Conservation (phyloP, 75 land plant genomes). For the Pinus albicaulis region DNA sequence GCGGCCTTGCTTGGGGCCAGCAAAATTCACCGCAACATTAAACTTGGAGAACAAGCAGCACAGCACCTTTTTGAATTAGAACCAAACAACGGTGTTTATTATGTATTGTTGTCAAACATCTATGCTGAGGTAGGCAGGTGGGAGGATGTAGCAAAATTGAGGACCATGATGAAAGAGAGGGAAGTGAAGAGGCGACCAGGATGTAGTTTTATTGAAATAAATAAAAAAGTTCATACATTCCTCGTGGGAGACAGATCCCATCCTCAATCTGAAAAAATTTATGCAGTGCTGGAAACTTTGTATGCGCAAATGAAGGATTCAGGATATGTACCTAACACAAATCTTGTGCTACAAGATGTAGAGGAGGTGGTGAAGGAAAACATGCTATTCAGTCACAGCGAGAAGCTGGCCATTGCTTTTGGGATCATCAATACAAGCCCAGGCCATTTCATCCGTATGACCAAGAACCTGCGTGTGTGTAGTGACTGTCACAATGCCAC, state of each 20-base stretch:
- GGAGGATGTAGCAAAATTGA: slow-evolving; percentile 27
- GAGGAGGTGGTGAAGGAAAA: slow-evolving; percentile 5
- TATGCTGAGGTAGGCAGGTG: slow-evolving; percentile 38
- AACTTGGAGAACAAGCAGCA: slow-evolving; percentile 27
- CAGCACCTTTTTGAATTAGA: slow-evolving; percentile 12
- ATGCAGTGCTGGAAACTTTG: neutral
- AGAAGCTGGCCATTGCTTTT: slow-evolving; percentile 12
- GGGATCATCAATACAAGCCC: slow-evolving; percentile 3
- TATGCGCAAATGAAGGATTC: neutral
- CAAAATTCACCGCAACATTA: slow-evolving; percentile 32
- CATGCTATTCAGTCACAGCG: neutral
- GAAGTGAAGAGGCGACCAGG: neutral
- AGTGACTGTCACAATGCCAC: slow-evolving; percentile 10
- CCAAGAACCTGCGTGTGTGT: slow-evolving; percentile 9
- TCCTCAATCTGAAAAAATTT: slow-evolving; percentile 8
- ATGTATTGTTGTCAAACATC: slow-evolving; percentile 40
- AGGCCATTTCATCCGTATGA: neutral
- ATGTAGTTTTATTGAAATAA: neutral
- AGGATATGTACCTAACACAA: neutral
- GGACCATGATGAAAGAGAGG: slow-evolving; percentile 6
- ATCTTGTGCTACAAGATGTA: slow-evolving; percentile 8
- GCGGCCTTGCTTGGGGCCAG: slow-evolving; percentile 53
- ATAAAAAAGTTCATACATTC: neutral
- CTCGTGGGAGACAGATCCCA: slow-evolving; percentile 13
- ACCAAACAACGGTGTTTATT: slow-evolving; percentile 26